phyloP scores from a whole-genome alignment of 148 eudicot genomes.

The Mesembryanthemum crystallinum region DNA sequence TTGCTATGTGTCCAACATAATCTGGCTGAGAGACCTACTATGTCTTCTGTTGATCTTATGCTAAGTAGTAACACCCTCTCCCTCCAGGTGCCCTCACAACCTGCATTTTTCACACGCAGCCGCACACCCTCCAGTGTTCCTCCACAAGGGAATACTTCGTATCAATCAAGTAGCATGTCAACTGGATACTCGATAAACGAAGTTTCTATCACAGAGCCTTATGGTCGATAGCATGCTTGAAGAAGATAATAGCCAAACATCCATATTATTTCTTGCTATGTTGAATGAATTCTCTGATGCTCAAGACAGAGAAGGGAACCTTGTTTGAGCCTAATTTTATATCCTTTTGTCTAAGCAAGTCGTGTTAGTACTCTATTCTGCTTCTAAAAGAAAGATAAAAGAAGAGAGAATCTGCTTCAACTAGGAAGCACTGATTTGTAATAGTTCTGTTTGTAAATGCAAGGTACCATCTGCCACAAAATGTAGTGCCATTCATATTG shows the following conservation, averaged over 20 bases:
- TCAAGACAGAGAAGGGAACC: background rate
- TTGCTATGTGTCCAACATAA: conserved; percentile 39
- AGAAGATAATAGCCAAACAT: background rate
- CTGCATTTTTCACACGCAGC: conserved; percentile 25
- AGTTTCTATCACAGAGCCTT: conserved; percentile 16
- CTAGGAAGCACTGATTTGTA: too few species aligned
- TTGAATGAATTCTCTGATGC: background rate
- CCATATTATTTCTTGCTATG: background rate
- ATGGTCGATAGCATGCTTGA: conserved; percentile 15
- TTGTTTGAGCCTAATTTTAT: too few species aligned
- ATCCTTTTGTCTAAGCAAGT: too few species aligned
- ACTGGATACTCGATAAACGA: conserved; percentile 20
- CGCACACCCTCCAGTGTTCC: background rate
- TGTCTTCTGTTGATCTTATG: conserved; percentile 38
- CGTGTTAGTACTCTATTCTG: too few species aligned
- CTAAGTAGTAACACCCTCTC: conserved; percentile 30
- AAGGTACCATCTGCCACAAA: too few species aligned
- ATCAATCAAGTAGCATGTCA: conserved; percentile 2
- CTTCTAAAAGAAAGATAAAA: too few species aligned
- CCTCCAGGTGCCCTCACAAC: conserved; percentile 27
- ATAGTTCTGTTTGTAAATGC: too few species aligned
- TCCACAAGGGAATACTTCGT: background rate
- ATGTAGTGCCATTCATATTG: too few species aligned
- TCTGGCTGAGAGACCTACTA: conserved; percentile 31
- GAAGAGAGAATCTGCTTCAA: background rate